These are phyloP conservation scores for Xerocomus minutiporus DNA, from an alignment of 1,284 basidiomycete species.

Conservation along the genomic window DNA sequence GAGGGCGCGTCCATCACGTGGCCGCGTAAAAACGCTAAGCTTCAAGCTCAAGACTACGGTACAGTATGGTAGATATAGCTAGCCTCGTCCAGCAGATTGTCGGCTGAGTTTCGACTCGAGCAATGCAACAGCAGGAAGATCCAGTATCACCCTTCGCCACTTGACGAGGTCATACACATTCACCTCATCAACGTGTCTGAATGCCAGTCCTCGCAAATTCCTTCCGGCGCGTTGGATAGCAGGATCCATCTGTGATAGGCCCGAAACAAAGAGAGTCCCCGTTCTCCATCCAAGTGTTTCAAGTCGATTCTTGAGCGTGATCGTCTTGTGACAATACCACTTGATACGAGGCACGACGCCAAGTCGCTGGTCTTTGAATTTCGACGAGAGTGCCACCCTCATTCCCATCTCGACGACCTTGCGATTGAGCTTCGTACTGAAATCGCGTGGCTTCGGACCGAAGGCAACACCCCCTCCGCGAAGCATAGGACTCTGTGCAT, in stretches of 20 bases:
- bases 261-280: constrained; percentile 68
- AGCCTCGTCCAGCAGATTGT: constrained; percentile 4
- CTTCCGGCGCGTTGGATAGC: constrained; percentile 54
- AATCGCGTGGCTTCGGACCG: constrained; percentile 87
- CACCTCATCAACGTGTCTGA: constrained; percentile 60
- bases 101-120: constrained; percentile 56
- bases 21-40: constrained; percentile 12
- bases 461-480: constrained; percentile 90
- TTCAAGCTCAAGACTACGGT: constrained; percentile 10
- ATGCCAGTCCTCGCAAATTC: constrained; percentile 63
- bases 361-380: constrained; percentile 70
- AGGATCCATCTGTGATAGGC: constrained; percentile 51
- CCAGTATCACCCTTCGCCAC: constrained; percentile 69
- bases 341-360: constrained; percentile 71
- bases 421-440: constrained; percentile 83
- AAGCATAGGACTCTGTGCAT: constrained; percentile 84
- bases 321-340: constrained; percentile 70
- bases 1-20: constrained; percentile 33
- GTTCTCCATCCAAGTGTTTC: constrained; percentile 57
- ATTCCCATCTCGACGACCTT: constrained; percentile 94
- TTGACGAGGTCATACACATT: constrained; percentile 75
- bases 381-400: constrained; percentile 80
- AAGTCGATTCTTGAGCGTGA: constrained; percentile 54
- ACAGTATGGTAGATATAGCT: constrained; percentile 1
- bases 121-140: constrained; percentile 65